Conservation (phyloP, 2,329 filamentous ascomycete genomes). For the Exophiala dermatitidis region DNA sequence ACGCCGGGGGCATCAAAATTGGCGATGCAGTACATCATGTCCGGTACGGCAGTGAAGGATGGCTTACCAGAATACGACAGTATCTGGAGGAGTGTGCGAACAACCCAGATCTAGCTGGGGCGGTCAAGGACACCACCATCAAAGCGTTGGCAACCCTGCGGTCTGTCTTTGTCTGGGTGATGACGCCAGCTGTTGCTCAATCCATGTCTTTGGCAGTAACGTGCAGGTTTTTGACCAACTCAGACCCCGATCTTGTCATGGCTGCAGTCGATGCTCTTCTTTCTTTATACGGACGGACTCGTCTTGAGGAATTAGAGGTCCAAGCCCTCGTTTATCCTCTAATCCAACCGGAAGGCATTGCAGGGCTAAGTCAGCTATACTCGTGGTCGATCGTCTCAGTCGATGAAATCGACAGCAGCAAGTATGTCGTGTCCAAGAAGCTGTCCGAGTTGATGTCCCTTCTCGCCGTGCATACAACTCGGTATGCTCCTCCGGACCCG, state of each 20-base stretch:
- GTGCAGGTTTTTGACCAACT: slow-evolving; percentile 62
- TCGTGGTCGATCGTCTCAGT: slow-evolving; percentile 73
- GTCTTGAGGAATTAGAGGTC: slow-evolving; percentile 72
- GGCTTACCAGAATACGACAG: slow-evolving; percentile 69
- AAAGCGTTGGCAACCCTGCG: slow-evolving; percentile 71
- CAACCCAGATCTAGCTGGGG: slow-evolving; percentile 53
- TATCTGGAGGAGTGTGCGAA: slow-evolving; percentile 68
- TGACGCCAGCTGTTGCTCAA: slow-evolving; percentile 69
- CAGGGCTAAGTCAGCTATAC: slow-evolving; percentile 65
- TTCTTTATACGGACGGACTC: slow-evolving; percentile 67
- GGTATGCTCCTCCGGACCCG: slow-evolving; percentile 62
- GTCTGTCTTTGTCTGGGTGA: slow-evolving; percentile 78
- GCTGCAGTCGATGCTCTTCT: slow-evolving; percentile 77
- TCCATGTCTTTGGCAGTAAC: slow-evolving; percentile 64
- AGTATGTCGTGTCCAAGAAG: slow-evolving; percentile 88
- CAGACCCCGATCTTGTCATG: slow-evolving; percentile 66
- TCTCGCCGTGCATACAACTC: slow-evolving; percentile 74
- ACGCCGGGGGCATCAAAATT: slow-evolving; percentile 66
- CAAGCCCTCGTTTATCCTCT: slow-evolving; percentile 69
- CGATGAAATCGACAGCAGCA: slow-evolving; percentile 79
- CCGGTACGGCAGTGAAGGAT: slow-evolving; percentile 74
- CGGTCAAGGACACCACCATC: slow-evolving; percentile 60
- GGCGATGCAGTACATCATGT: slow-evolving; percentile 61
- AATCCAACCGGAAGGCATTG: slow-evolving; percentile 64
- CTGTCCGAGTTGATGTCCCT: slow-evolving; percentile 87